A percentile compares a stretch with the other conserved stretches of the same genome.
phyloP scores from a whole-genome alignment of 1,284 basidiomycete genomes.

The Vanrija humicola region DNA sequence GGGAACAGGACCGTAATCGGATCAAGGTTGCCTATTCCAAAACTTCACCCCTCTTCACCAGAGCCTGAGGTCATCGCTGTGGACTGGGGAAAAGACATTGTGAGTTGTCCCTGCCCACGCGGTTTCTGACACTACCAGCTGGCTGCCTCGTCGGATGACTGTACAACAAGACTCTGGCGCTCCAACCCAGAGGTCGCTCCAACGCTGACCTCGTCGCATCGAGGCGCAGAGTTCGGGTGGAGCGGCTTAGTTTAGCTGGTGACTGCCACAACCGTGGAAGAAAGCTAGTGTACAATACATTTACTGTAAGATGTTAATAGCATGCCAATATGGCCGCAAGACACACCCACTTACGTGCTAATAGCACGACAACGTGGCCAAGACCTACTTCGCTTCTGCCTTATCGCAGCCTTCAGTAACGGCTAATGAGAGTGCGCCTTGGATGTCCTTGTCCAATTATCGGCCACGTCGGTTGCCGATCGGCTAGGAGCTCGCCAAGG shows the following conservation, averaged over 20 bases:
- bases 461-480: too few species aligned
- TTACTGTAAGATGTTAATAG: neutral
- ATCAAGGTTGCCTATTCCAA: neutral
- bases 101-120: slow-evolving; percentile 16
- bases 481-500: too few species aligned
- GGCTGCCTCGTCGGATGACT: slow-evolving; percentile 43
- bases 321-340: neutral
- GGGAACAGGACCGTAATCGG: neutral
- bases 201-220: too few species aligned
- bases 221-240: neutral
- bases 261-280: neutral
- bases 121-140: slow-evolving; percentile 20
- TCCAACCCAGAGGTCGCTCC: slow-evolving; percentile 21
- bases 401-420: too few species aligned
- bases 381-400: neutral
- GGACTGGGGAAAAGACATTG: slow-evolving; percentile 47
- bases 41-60: neutral
- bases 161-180: slow-evolving; percentile 42
- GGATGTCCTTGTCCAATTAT: too few species aligned
- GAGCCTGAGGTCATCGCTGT: slow-evolving; percentile 39
- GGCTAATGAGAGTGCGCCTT: too few species aligned
- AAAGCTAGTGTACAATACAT: neutral
- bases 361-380: neutral
- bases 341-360: too few species aligned
- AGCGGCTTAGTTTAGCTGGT: neutral